These are phyloP conservation scores for Corniculantispora saksenae DNA, from an alignment of 2,329 filamentous ascomycete genomes.

Conservation along the genomic window DNA sequence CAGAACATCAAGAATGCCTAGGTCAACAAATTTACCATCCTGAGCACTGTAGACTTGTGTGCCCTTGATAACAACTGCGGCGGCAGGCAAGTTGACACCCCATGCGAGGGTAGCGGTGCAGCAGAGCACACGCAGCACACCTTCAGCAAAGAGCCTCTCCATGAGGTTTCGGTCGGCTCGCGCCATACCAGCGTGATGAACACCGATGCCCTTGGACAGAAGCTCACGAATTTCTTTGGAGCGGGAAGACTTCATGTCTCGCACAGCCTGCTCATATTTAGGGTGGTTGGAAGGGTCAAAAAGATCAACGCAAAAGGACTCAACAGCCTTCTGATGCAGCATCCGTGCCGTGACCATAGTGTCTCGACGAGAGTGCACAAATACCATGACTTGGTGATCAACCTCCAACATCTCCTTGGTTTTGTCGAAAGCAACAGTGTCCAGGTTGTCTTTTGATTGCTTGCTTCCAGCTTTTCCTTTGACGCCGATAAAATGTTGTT, in stretches of 20 bases:
- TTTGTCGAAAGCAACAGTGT: constrained; percentile 87
- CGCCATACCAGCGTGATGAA: constrained; percentile 96
- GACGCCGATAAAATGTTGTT: constrained; percentile 96
- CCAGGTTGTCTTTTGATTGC: constrained; percentile 84
- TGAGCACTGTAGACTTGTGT: constrained; percentile 96
- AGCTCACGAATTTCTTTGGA: constrained; percentile 87
- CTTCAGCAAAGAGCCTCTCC: constrained; percentile 86
- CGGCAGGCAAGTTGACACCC: constrained; percentile 97
- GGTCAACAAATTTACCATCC: constrained; percentile 93
- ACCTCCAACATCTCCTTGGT: constrained; percentile 87
- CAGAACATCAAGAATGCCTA: constrained; percentile 93
- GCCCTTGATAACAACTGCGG: constrained; percentile 96
- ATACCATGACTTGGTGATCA: constrained; percentile 99
- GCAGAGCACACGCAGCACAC: constrained; percentile 94
- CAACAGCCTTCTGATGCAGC: constrained; percentile 81
- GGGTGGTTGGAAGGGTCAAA: constrained; percentile 82
- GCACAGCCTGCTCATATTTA: constrained; percentile 74
- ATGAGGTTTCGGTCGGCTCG: constrained; percentile 93
- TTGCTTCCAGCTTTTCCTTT: constrained; percentile 85
- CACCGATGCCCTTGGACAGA: constrained; percentile 85
- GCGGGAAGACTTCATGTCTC: constrained; percentile 82
- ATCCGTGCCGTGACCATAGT: constrained; percentile 86
- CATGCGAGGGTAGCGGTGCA: constrained; percentile 97
- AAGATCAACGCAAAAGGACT: constrained; percentile 76
- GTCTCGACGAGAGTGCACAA: constrained; percentile 95